phyloP scores from a whole-genome alignment of 2,329 filamentous ascomycete species.

The Akanthomyces lecanii region DNA sequence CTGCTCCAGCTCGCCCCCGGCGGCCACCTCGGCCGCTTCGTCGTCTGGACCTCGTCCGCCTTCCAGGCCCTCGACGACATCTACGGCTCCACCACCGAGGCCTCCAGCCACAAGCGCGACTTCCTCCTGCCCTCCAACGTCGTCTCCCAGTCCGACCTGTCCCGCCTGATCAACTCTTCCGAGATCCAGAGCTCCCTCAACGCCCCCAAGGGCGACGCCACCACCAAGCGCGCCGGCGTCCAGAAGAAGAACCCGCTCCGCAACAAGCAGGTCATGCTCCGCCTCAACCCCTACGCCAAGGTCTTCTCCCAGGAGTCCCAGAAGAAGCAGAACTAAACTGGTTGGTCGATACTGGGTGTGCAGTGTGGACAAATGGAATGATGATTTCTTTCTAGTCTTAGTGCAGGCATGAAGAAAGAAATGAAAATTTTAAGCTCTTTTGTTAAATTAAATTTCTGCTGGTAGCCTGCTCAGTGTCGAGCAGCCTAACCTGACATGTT shows the following conservation, averaged over 20 bases:
- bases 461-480: not conserved
- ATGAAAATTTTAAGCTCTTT: not conserved
- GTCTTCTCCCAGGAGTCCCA: slow-evolving; percentile 70
- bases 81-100: slow-evolving; percentile 88
- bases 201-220: slow-evolving; percentile 81
- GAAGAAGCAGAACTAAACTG: slow-evolving; percentile 37
- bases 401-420: slow-evolving; percentile 14
- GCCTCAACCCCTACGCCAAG: slow-evolving; percentile 96
- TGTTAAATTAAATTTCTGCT: not conserved
- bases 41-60: slow-evolving; percentile 96
- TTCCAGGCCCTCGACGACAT: slow-evolving; percentile 96
- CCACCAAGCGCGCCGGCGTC: slow-evolving; percentile 83
- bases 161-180: slow-evolving; percentile 97
- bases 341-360: slow-evolving; percentile 34
- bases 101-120: slow-evolving; percentile 96
- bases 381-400: slow-evolving; percentile 14
- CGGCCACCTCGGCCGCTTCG: slow-evolving; percentile 97
- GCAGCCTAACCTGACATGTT: not conserved
- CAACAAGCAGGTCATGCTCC: slow-evolving; percentile 98
- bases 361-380: slow-evolving; percentile 24
- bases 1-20: slow-evolving; percentile 98
- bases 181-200: slow-evolving; percentile 96
- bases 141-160: slow-evolving; percentile 90
- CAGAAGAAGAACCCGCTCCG: slow-evolving; percentile 99
- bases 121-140: slow-evolving; percentile 93